Conservation (phyloP, 1,139 yeast genomes). For the Taphrina pruni region DNA sequence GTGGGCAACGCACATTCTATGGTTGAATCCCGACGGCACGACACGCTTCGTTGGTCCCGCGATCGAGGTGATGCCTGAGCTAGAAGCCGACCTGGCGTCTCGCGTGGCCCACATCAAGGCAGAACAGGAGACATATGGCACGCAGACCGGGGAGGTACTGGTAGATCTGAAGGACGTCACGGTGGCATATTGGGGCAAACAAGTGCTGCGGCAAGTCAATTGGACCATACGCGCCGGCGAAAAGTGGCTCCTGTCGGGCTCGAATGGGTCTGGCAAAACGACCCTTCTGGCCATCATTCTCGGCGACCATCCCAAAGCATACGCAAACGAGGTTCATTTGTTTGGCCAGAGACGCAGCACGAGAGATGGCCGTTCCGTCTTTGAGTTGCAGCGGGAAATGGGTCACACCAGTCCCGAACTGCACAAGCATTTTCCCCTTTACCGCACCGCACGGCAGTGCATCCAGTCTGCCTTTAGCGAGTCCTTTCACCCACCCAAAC, state of each 20-base stretch:
- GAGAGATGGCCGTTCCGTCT: constrained; percentile 76
- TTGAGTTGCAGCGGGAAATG: constrained; percentile 75
- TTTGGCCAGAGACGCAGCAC: constrained; percentile 64
- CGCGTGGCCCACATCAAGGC: constrained; percentile 3
- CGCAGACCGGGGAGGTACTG: constrained; percentile 47
- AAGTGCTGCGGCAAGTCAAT: constrained; percentile 63
- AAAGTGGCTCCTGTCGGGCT: constrained; percentile 87
- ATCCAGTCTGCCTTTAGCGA: constrained; percentile 60
- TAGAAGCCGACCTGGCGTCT: constrained; percentile 1
- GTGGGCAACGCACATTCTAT: constrained; percentile 71
- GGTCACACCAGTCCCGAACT: constrained; percentile 93
- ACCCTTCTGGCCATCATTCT: constrained; percentile 82
- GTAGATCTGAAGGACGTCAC: constrained; percentile 69
- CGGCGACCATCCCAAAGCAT: constrained; percentile 96
- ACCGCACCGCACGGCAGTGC: constrained; percentile 54
- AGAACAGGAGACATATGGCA: not conserved
- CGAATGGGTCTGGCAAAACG: constrained; percentile 92
- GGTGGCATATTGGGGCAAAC: constrained; percentile 68
- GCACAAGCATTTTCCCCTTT: constrained; percentile 76
- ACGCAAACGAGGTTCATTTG: constrained; percentile 73
- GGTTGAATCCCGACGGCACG: constrained; percentile 59
- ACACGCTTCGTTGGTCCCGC: constrained; percentile 57
- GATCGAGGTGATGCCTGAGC: constrained; percentile 48
- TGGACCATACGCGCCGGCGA: constrained; percentile 77
- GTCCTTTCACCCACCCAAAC: constrained; percentile 25